Base-by-base conservation (phyloP, 2,329 filamentous ascomycete species). In the Sporothrix variecibatus region DNA sequence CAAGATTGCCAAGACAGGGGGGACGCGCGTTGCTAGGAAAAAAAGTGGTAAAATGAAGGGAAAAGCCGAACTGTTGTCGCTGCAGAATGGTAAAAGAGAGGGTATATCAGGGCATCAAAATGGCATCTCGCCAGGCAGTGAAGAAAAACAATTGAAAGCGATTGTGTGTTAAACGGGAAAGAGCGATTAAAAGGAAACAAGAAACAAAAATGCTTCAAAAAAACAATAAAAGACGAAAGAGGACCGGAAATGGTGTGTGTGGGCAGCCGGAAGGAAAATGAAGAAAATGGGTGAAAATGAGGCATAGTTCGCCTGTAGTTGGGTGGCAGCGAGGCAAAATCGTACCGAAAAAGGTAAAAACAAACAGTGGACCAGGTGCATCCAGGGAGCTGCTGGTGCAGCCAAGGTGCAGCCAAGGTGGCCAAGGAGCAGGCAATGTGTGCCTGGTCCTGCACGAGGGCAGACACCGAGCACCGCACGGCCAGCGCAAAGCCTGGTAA, bases 361-460 rank as follows among this genome's bases (percentile, higher is more conserved):
- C 31, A 71, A 70, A 71, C 69, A 71, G 53, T 71, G 34, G 68
- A 46, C 62, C 20, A 65, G 58, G 15, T n/a, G 58, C 58, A 62
- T n/a, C 31, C 20, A 43, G 38, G 26, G 60, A 23, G 60, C 60
- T 34, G 6, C 31, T 40, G 34, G 58, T 34, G 58, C 60, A 64
- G n/a, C 20, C 34, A 64, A 64, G 31, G 62, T 67, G 62, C 38
- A 28, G 62, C 62, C 62, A 65, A 46, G 62, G 17, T 23, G 40
- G 34, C 60, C 60, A 65, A 62, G 31, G 17, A 38, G 58, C 7
- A 64, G 23, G 31, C 46, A 70, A 31, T 62, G 38, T 60, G 40
- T 38, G 26, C 65, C 43, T 68, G 26, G 43, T 51, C 17, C 65
- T 51, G 38, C 38, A 28, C 15, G 26, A 68, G 26, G 23, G 38